These are phyloP conservation scores for Lathyrus aphaca DNA, from an alignment of 306 rosid species.

Conservation along the genomic window DNA sequence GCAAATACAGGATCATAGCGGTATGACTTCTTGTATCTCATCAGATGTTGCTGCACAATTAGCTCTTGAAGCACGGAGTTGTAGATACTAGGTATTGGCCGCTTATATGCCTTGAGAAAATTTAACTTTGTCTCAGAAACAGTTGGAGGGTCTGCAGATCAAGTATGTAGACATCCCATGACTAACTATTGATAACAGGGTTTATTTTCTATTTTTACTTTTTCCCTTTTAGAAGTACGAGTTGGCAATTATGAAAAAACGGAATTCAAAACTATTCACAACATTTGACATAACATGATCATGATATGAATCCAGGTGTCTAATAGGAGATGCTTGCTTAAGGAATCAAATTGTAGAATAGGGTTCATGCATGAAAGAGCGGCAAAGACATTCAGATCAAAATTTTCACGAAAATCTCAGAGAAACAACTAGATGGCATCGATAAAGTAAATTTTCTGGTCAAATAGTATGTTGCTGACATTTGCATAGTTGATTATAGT, in stretches of 20 bases:
- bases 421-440: constrained; percentile 6
- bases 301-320: constrained; percentile 2
- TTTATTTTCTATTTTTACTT: constrained; percentile 14
- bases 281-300: constrained; percentile 17
- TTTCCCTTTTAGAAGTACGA: neutral
- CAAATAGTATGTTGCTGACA: neutral
- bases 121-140: constrained; percentile 84
- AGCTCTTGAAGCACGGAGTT: constrained; percentile 89
- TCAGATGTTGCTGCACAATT: constrained; percentile 95
- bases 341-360: neutral
- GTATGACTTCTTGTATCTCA: constrained; percentile 85
- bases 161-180: constrained; percentile 37
- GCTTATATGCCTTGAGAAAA: constrained; percentile 82
- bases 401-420: neutral
- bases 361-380: constrained; percentile 21
- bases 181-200: constrained; percentile 31
- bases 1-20: constrained; percentile 90
- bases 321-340: constrained; percentile 27
- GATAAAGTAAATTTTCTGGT: neutral
- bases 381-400: constrained; percentile 13
- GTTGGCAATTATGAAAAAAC: constrained; percentile 2
- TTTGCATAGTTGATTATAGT: constrained; percentile 3
- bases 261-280: constrained; percentile 18
- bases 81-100: constrained; percentile 93
- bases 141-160: constrained; percentile 73